Evolutionary conservation across 306 rosid species (phyloP).

Genomic region (Aeschynomene evenia): DNA sequence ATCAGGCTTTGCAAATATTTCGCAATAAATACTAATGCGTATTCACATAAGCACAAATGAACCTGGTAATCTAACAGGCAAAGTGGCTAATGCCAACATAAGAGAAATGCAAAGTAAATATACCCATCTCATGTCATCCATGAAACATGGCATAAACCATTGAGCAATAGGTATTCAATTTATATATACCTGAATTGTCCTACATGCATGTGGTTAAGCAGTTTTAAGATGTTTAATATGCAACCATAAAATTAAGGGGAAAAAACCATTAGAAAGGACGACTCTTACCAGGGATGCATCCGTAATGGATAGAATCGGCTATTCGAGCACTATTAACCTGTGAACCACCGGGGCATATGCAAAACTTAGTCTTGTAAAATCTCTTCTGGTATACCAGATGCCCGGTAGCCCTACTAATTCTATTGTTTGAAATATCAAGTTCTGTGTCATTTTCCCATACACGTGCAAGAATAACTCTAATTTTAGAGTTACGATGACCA

Average conservation of each 20-base stretch:
- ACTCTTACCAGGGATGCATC: slow-evolving; percentile 90
- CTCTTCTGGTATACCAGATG: slow-evolving; percentile 79
- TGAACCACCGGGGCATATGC: slow-evolving; percentile 99
- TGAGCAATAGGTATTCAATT: background rate
- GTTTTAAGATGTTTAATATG: slow-evolving; percentile 9
- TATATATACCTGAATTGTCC: background rate
- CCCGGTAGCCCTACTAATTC: slow-evolving; percentile 89
- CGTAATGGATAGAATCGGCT: slow-evolving; percentile 92
- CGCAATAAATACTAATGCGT: background rate
- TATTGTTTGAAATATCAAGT: slow-evolving; percentile 83
- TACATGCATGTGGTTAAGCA: background rate
- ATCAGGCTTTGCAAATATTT: slow-evolving; percentile 3
- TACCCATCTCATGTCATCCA: slow-evolving; percentile 5
- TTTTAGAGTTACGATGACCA: slow-evolving; percentile 93
- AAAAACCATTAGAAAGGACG: background rate
- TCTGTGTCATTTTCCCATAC: slow-evolving; percentile 97
- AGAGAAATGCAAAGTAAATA: slow-evolving; percentile 1
- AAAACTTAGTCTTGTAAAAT: slow-evolving; percentile 80
- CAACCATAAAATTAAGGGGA: slow-evolving; percentile 11
- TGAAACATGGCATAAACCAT: slow-evolving; percentile 10
- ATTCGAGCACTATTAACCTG: slow-evolving; percentile 98
- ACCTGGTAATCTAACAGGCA: background rate
- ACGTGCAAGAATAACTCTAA: slow-evolving; percentile 91
- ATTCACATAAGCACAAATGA: background rate
- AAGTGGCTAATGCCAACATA: background rate